phyloP scores from a whole-genome alignment of 805 yeast species.

The Candida nanaspora region DNA sequence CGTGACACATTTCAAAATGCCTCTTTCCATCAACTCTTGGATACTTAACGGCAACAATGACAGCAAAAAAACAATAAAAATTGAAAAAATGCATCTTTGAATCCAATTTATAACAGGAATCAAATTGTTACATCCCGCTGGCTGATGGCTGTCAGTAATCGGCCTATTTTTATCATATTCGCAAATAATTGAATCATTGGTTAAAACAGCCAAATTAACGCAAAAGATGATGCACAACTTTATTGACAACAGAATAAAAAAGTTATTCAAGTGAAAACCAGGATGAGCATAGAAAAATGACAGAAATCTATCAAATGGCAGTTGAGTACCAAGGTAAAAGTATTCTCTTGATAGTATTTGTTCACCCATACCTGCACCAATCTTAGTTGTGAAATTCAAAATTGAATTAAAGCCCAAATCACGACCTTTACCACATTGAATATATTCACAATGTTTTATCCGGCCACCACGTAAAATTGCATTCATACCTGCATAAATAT shows the following conservation, averaged over 20 bases:
- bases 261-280: constrained; percentile 77
- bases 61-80: constrained; percentile 65
- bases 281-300: constrained; percentile 84
- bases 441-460: constrained; percentile 75
- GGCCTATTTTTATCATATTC: constrained; percentile 51
- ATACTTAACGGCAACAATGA: constrained; percentile 71
- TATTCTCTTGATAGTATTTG: constrained; percentile 80
- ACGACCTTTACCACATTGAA: constrained; percentile 83
- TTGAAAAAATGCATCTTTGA: constrained; percentile 63
- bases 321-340: constrained; percentile 68
- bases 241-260: constrained; percentile 63
- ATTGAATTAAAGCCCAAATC: constrained; percentile 82
- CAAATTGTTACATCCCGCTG: constrained; percentile 66
- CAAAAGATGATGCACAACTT: constrained; percentile 53
- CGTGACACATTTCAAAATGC: constrained; percentile 59
- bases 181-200: constrained; percentile 56
- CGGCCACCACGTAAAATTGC: constrained; percentile 76
- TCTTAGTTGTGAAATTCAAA: constrained; percentile 73
- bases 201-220: constrained; percentile 56
- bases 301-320: constrained; percentile 70
- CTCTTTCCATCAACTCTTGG: constrained; percentile 72
- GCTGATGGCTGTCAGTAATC: constrained; percentile 52
- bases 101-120: constrained; percentile 71
- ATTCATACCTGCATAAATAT: constrained; percentile 81
- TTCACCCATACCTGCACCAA: constrained; percentile 90